Percentiles rank a stretch among this genome's conserved stretches.
phyloP scores from a whole-genome alignment of 768 basidiomycete species.

The Naematelia encephala region DNA sequence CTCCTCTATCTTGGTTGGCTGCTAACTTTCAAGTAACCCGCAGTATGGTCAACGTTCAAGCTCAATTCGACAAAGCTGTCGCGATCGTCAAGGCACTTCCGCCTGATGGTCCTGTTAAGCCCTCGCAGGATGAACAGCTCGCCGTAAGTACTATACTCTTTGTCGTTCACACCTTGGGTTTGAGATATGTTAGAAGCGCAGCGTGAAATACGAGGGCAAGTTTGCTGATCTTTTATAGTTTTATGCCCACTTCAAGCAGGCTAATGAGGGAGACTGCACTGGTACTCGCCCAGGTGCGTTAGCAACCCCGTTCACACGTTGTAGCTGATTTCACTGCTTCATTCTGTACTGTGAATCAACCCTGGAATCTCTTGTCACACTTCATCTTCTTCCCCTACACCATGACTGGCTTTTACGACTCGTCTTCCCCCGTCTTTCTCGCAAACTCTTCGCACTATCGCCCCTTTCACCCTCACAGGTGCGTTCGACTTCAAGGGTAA shows the following conservation, averaged over 20 bases:
- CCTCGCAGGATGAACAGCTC: conserved; percentile 70
- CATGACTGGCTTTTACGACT: no score
- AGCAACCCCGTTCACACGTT: not conserved
- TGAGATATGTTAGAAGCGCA: no score
- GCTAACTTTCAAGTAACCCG: no score
- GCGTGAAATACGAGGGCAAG: no score
- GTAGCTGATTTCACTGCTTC: no score
- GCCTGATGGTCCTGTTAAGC: conserved; percentile 75
- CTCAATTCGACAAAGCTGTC: conserved; percentile 49
- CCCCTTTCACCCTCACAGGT: conserved; percentile 54
- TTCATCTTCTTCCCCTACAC: no score
- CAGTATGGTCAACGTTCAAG: conserved; percentile 31
- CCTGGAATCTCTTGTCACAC: no score
- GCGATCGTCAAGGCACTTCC: conserved; percentile 57
- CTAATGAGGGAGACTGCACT: conserved; percentile 69
- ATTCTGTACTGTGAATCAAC: no score
- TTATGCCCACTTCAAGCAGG: conserved; percentile 93
- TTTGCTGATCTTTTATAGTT: no score
- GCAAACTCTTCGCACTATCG: not conserved
- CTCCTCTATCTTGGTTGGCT: no score
- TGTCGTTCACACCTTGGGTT: not conserved
- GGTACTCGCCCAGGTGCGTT: conserved; percentile 50
- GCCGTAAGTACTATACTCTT: conserved; percentile 57
- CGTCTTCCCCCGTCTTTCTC: no score
- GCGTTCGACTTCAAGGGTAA: conserved; percentile 81